These are phyloP conservation scores for Penicillium sp. DNA, from an alignment of 2,329 filamentous ascomycete genomes.

Conservation along the genomic window DNA sequence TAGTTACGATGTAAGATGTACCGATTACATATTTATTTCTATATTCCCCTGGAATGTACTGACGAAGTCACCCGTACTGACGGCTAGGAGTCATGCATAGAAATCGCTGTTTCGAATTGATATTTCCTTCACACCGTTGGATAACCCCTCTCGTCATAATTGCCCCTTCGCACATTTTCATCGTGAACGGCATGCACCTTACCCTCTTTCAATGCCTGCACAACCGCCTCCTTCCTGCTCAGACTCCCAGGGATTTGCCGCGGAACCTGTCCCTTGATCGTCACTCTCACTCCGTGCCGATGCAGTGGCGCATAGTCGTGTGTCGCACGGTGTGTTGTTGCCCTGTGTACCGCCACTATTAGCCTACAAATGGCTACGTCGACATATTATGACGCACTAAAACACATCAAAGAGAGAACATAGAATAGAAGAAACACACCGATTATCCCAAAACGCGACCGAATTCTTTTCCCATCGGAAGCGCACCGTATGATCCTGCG, in stretches of 20 bases:
- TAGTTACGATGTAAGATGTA: too few relatives aligned
- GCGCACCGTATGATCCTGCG: conserved; percentile 71
- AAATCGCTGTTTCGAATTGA: too few relatives aligned
- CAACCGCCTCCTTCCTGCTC: not conserved
- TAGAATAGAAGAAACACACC: conserved; percentile 33
- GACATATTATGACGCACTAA: too few relatives aligned
- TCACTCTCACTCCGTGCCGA: not conserved
- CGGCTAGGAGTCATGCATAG: too few relatives aligned
- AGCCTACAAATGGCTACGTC: too few relatives aligned
- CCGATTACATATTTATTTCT: too few relatives aligned
- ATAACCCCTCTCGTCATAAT: not conserved
- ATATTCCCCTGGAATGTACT: too few relatives aligned
- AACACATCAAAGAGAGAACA: too few relatives aligned
- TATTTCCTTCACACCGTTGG: not conserved
- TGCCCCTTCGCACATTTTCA: not conserved
- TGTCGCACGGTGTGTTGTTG: not conserved
- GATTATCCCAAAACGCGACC: conserved; percentile 72
- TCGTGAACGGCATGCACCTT: not conserved
- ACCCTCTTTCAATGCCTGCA: not conserved
- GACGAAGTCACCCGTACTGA: too few relatives aligned
- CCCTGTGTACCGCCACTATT: not conserved
- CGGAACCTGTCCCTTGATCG: not conserved
- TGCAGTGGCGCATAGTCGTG: not conserved
- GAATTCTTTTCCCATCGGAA: conserved; percentile 69
- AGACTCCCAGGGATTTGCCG: not conserved